Base-by-base conservation (phyloP, 2,329 filamentous ascomycete species). In the Chrysoporthe puriensis region DNA sequence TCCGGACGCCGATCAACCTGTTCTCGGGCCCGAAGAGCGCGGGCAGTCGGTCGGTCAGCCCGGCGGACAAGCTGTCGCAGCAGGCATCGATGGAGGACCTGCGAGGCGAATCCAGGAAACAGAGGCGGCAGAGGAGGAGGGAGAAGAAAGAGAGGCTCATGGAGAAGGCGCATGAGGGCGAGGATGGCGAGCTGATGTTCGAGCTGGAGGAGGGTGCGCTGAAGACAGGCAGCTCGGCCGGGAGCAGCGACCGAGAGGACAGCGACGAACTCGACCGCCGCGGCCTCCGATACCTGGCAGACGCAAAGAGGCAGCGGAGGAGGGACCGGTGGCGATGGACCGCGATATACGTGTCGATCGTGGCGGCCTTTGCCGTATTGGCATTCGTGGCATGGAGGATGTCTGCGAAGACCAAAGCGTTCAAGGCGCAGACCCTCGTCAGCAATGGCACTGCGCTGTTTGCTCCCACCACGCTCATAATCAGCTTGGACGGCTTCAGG, bases 401-500 rank as follows among this genome's bases (percentile, higher is more conserved):
- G 46, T 87, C 86, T 9, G 75, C 84, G 52, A 79, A 79, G 69
- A 83, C 79, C 69, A 77, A 73, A 16, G 72, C 71, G 1, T 69
- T 71, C 21, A 66, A 69, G 16, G 73, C 76, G 56, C 76, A 78
- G 59, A 71, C 77, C 40, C 72, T 86, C 32, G 74, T 86, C 69
- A 90, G 85, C 81, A 99, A 99, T 77, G 96, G 96, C 64, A 97
- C 94, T 0, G 91, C 94, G 1, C 81, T 93, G 4, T 99, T 98
- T 76, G 91, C 89, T 11, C 94, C 94, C 0, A 99, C 96, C 0
- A 97, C 96, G 1, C 91, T 99, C 68, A 84, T 98, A 64, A 92
- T 99, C 76, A 97, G 94, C 58, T 85, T 99, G 21, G 96, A 99
- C 78, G 96, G 96, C 3, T 98, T 99, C 81, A 90, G 96, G 18